These are phyloP conservation scores for Barnettozyma populi DNA, from an alignment of 805 yeast species.

Conservation along the genomic window DNA sequence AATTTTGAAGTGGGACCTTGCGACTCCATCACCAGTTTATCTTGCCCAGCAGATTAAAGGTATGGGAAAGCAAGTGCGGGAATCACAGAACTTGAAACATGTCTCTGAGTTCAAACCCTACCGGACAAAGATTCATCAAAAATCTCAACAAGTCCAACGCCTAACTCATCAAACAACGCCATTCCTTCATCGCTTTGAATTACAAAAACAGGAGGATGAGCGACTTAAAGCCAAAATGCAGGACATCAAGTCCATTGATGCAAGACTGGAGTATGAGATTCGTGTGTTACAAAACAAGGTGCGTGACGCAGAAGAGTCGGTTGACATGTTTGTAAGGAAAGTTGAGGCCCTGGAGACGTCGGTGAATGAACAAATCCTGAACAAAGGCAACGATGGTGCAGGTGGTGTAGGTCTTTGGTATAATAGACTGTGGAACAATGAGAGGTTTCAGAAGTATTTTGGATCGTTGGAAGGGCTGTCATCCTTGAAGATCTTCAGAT, in stretches of 20 bases:
- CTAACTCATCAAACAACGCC: constrained; percentile 17
- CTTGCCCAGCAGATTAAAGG: constrained; percentile 12
- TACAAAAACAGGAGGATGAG: constrained; percentile 22
- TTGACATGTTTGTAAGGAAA: constrained; percentile 37
- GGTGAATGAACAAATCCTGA: constrained; percentile 8
- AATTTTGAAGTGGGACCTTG: constrained; percentile 9
- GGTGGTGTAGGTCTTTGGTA: neutral
- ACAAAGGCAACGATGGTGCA: neutral
- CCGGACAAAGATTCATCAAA: neutral
- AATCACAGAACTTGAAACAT: neutral
- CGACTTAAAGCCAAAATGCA: constrained; percentile 34
- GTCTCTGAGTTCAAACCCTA: neutral
- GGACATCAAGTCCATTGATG: constrained; percentile 51
- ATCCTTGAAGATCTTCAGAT: neutral
- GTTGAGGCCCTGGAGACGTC: constrained; percentile 30
- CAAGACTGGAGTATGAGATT: constrained; percentile 61
- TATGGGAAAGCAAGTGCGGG: constrained; percentile 3
- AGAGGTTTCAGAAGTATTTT: constrained; percentile 2
- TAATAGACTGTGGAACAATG: neutral
- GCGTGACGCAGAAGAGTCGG: constrained; percentile 61
- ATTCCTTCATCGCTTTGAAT: constrained; percentile 17
- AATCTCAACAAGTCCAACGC: constrained; percentile 3
- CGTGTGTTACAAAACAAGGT: constrained; percentile 53
- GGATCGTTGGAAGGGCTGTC: constrained; percentile 1
- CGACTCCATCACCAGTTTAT: constrained; percentile 9